Evolutionary conservation across 345 rosid species (phyloP), one percentile per base, ranked within the genome.

Genomic region (Brassica nigra): DNA sequence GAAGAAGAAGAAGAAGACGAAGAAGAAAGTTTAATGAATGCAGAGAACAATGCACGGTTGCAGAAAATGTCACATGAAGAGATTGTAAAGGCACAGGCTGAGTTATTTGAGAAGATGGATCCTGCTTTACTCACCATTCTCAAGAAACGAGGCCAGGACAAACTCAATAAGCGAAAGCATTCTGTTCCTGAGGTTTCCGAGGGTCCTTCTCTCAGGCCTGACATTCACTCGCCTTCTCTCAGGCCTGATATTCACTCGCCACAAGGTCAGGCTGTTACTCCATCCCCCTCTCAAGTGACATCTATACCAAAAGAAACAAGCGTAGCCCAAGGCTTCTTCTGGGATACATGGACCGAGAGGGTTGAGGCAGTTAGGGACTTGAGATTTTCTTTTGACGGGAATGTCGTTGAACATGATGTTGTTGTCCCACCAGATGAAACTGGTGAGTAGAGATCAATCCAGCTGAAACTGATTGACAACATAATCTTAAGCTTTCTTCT

Each of bases 321-420:
- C 57, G 68, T 29, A 58, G 67, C 73, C 62, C 86, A 83, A 76
- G 84, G 80, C 74, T 76, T 61, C 77, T 85, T 80, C 80, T 92
- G 99, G 99, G 86, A 83, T 84, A 72, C 85, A 70, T 95, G 97
- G 99, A 89, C 89, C 74, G 81, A 86, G 79, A 91, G 94, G 85
- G 99, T 95, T 70, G 97, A 95, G 84, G 89, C 91, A 63, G 85
- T 84, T 71, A 83, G 95, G 77, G 83, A 84, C 66, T 72, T 90
- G 79, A 86, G 95, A 78, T 95, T 95, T 87, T 90, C 97, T 78
- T 82, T 91, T 78, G 91, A 90, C 72, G 97, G 97, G 62, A 67
- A 71, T 85, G 81, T 89, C 78, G 80, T 92, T 78, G 76, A 73
- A 27, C 75, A 67, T 72, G 91, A 83, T 76, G 34, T 52, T 84